Base-by-base conservation (phyloP, 768 basidiomycete genomes). In the Trametes gibbosa region DNA sequence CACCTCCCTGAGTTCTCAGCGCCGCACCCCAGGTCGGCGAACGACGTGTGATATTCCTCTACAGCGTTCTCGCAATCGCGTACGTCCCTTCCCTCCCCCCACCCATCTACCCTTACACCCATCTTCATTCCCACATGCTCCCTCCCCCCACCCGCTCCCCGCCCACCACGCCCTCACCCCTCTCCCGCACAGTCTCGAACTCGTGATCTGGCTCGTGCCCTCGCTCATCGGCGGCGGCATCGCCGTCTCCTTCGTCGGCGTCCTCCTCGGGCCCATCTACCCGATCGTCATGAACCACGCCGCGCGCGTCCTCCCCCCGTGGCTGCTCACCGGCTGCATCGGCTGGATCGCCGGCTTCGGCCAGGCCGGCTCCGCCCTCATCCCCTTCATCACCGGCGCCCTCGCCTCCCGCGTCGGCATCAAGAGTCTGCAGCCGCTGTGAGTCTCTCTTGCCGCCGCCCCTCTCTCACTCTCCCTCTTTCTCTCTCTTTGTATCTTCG, bases 121-220 rank as follows among this genome's bases (percentile, higher is more conserved):
- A n/a, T n/a, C n/a, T n/a, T n/a, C n/a, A n/a, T n/a, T n/a, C n/a
- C n/a, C n/a, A n/a, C n/a, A n/a, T n/a, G n/a, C n/a, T n/a, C 25
- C 8, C 25, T 32, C 41, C 41, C 16, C 50, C 10, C 41, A 7
- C 12, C 37, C 37, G 3, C 14, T 50, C 17, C 14, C 7, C 50
- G 10, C 19, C 24, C 21, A 3, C 19, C 50, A 3, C 19, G 2
- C 35, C 23, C 50, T 39, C 45, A 3, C 4, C 21, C 35, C 27
- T 37, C 42, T 14, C 72, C 72, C 13, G 73, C 72, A 49, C 58
- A 83, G 78, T 14, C 72, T 87, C 25, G 80, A 86, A 62, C 65
- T 87, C 37, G 69, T 81, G 34, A 72, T 87, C 10, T 87, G 86
- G 86, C 71, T 81, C 4, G 80, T 81, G 0, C 80, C 81, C 0